Evolutionary conservation across 176 grass and related monocot species (phyloP).

Genomic region (Neostapfia colusana): DNA sequence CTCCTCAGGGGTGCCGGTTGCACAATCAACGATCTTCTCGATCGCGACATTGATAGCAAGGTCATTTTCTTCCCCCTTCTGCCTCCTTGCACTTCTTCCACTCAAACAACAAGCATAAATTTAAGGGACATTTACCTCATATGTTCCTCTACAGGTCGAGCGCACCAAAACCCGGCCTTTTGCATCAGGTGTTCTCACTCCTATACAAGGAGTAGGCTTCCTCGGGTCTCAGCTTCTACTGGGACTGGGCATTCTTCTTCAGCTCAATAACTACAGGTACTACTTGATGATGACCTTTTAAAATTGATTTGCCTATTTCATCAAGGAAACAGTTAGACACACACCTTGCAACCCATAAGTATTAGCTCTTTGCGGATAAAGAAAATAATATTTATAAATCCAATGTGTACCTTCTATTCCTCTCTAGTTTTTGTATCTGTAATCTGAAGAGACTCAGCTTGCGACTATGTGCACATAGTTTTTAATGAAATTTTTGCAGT

Average conservation of each 20-base stretch:
- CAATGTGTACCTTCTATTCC: too few species aligned
- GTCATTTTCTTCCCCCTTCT: slow-evolving; percentile 5
- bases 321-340: not conserved
- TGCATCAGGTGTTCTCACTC: slow-evolving; percentile 68
- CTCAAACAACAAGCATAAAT: not conserved
- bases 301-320: not conserved
- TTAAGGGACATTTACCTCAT: too few species aligned
- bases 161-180: slow-evolving; percentile 72
- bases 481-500: too few species aligned
- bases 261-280: slow-evolving; percentile 82
- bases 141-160: slow-evolving; percentile 57
- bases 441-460: too few species aligned
- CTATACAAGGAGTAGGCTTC: slow-evolving; percentile 61
- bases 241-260: slow-evolving; percentile 80
- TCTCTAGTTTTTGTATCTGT: too few species aligned
- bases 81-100: not conserved
- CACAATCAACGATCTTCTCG: slow-evolving; percentile 86
- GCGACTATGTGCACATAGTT: too few species aligned
- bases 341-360: too few species aligned
- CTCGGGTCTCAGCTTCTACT: slow-evolving; percentile 70
- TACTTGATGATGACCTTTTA: not conserved
- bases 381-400: too few species aligned
- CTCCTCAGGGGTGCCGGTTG: slow-evolving; percentile 82
- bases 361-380: too few species aligned
- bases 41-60: slow-evolving; percentile 79